A percentile compares a stretch with the other conserved stretches of the same genome.
phyloP scores from a whole-genome alignment of 805 yeast genomes.

The Saccharomyces kudriavzevii region DNA sequence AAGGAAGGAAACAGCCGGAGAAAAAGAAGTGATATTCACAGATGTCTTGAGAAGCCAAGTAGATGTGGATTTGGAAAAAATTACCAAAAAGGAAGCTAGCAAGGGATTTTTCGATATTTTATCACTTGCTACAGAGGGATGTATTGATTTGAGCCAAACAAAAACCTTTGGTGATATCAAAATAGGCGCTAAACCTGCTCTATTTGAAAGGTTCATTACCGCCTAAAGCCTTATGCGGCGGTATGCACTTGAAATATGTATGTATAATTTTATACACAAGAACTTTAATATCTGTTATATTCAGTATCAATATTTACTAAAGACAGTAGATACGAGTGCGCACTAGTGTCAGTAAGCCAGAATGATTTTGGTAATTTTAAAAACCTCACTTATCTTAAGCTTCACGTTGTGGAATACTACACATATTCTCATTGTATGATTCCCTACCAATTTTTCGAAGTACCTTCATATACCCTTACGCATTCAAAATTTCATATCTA shows the following conservation, averaged over 20 bases:
- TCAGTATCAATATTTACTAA: neutral
- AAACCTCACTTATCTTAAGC: neutral
- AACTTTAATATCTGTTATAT: neutral
- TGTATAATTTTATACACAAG: neutral
- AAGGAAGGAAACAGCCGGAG: slow-evolving; percentile 13
- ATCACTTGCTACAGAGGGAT: slow-evolving; percentile 71
- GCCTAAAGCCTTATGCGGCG: slow-evolving; percentile 3
- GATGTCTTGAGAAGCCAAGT: slow-evolving; percentile 7
- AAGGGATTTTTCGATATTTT: slow-evolving; percentile 67
- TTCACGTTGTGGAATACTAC: neutral
- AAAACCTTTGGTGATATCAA: slow-evolving; percentile 51
- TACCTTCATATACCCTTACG: neutral
- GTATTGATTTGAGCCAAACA: slow-evolving; percentile 55
- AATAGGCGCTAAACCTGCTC: slow-evolving; percentile 39
- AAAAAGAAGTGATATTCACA: slow-evolving; percentile 10
- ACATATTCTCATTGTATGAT: neutral
- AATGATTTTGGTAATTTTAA: neutral
- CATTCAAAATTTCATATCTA: neutral
- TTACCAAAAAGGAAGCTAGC: slow-evolving; percentile 23
- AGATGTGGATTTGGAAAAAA: neutral
- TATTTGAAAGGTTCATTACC: slow-evolving; percentile 27
- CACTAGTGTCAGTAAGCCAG: neutral
- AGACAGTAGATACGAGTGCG: neutral
- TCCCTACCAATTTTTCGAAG: neutral
- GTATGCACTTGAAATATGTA: neutral